Percentiles rank a stretch among this genome's conserved stretches.
Evolutionary conservation across 805 yeast species (phyloP).

Genomic region (Candida coleopterorum): DNA sequence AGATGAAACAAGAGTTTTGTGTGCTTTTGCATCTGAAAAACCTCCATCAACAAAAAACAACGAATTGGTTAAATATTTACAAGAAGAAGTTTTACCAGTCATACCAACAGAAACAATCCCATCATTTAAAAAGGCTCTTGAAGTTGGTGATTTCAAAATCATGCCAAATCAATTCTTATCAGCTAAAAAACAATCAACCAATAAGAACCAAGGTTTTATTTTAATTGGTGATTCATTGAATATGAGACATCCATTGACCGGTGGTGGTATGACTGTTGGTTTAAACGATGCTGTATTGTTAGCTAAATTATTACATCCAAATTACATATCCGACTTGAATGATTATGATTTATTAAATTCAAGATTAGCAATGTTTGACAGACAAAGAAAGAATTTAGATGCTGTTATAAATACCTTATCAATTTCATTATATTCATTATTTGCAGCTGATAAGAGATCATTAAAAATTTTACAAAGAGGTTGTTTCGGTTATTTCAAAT

Average conservation of each 20-base stretch:
- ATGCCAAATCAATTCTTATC: slow-evolving; percentile 94
- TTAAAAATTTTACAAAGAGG: slow-evolving; percentile 75
- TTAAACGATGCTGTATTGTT: slow-evolving; percentile 75
- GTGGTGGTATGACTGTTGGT: slow-evolving; percentile 99
- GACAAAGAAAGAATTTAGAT: slow-evolving; percentile 71
- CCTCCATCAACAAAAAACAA: slow-evolving; percentile 63
- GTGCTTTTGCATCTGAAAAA: slow-evolving; percentile 73
- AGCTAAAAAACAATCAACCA: slow-evolving; percentile 58
- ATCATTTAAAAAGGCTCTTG: slow-evolving; percentile 62
- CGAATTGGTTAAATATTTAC: slow-evolving; percentile 58
- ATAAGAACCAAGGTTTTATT: slow-evolving; percentile 62
- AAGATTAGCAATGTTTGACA: slow-evolving; percentile 64
- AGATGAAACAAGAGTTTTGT: slow-evolving; percentile 78
- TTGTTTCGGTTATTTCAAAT: slow-evolving; percentile 78
- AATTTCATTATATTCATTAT: slow-evolving; percentile 81
- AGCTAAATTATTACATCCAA: slow-evolving; percentile 56
- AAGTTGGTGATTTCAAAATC: slow-evolving; percentile 53
- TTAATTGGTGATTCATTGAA: slow-evolving; percentile 91
- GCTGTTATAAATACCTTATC: slow-evolving; percentile 87
- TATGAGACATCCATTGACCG: slow-evolving; percentile 97
- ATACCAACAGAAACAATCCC: slow-evolving; percentile 65
- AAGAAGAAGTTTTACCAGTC: slow-evolving; percentile 54
- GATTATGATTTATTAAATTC: slow-evolving; percentile 55
- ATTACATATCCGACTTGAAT: slow-evolving; percentile 47
- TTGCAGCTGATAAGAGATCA: slow-evolving; percentile 75